A percentile compares a stretch with the other conserved stretches of the same genome.
These are phyloP conservation scores for Kluyveromyces lactis DNA, from an alignment of 805 yeast species.

Conservation along the genomic window DNA sequence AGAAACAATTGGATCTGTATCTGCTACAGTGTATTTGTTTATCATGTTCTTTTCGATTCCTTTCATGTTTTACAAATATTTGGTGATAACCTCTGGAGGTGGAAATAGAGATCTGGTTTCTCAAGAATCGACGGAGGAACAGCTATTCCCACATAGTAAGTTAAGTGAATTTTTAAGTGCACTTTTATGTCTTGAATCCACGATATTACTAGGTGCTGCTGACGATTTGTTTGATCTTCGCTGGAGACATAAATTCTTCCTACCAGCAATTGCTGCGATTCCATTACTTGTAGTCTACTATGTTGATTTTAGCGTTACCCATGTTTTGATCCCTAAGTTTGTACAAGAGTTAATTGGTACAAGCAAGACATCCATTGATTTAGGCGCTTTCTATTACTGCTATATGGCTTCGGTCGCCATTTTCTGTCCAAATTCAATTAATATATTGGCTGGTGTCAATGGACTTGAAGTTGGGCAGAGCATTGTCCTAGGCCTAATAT, in stretches of 20 bases:
- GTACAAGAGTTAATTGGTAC: slow-evolving; percentile 36
- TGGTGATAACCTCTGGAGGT: slow-evolving; percentile 56
- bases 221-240: slow-evolving; percentile 94
- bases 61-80: slow-evolving; percentile 69
- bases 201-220: slow-evolving; percentile 77
- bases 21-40: slow-evolving; percentile 73
- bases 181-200: slow-evolving; percentile 72
- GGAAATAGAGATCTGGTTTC: slow-evolving; percentile 37
- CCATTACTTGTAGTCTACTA: slow-evolving; percentile 88
- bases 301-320: slow-evolving; percentile 89
- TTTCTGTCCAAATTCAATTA: slow-evolving; percentile 92
- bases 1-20: slow-evolving; percentile 87
- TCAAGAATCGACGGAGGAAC: slow-evolving; percentile 10
- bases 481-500: slow-evolving; percentile 60
- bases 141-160: slow-evolving; percentile 66
- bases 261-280: slow-evolving; percentile 90
- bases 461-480: slow-evolving; percentile 97
- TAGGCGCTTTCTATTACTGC: slow-evolving; percentile 70
- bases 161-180: slow-evolving; percentile 83
- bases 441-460: slow-evolving; percentile 91
- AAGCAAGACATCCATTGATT: slow-evolving; percentile 41
- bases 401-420: slow-evolving; percentile 91
- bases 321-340: slow-evolving; percentile 72
- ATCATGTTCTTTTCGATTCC: slow-evolving; percentile 83
- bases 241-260: slow-evolving; percentile 94